phyloP scores from a whole-genome alignment of 176 grass and related monocot genomes.

The Juncus inflexus region DNA sequence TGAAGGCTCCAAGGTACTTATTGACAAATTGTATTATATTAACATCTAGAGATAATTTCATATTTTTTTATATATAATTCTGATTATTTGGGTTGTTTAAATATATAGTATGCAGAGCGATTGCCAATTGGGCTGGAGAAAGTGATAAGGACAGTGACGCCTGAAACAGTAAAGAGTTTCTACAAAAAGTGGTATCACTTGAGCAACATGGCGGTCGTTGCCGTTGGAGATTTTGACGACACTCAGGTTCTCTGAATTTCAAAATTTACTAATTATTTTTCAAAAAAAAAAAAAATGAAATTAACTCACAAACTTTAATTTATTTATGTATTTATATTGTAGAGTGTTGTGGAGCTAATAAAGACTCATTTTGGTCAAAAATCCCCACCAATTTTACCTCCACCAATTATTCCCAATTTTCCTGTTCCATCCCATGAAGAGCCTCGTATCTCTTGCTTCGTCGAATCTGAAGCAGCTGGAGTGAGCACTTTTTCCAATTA shows the following conservation, averaged over 20 bases:
- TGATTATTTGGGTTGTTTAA: not conserved
- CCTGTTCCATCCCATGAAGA: constrained; percentile 77
- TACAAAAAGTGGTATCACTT: constrained; percentile 95
- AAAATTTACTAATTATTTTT: not conserved
- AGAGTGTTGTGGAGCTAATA: constrained; percentile 93
- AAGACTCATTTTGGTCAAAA: constrained; percentile 91
- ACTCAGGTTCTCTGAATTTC: constrained; percentile 49
- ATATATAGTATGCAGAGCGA: constrained; percentile 80
- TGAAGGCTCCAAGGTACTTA: constrained; percentile 77
- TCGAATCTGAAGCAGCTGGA: constrained; percentile 98
- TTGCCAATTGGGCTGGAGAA: constrained; percentile 92
- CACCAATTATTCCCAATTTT: constrained; percentile 69
- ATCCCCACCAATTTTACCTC: constrained; percentile 37
- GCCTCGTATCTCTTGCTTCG: constrained; percentile 96
- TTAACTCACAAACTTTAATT: constrained; percentile 14
- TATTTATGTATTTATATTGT: constrained; percentile 21
- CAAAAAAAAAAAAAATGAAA: constrained; percentile 5
- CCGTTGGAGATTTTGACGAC: constrained; percentile 91
- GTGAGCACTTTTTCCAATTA: constrained; percentile 35
- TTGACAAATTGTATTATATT: not conserved
- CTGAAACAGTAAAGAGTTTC: constrained; percentile 68
- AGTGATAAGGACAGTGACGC: constrained; percentile 81
- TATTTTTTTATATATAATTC: constrained; percentile 28
- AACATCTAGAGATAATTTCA: constrained; percentile 5
- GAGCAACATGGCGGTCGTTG: constrained; percentile 93